These are phyloP conservation scores for Penicillium sp. DNA, from an alignment of 2,329 filamentous ascomycete species.

Conservation along the genomic window DNA sequence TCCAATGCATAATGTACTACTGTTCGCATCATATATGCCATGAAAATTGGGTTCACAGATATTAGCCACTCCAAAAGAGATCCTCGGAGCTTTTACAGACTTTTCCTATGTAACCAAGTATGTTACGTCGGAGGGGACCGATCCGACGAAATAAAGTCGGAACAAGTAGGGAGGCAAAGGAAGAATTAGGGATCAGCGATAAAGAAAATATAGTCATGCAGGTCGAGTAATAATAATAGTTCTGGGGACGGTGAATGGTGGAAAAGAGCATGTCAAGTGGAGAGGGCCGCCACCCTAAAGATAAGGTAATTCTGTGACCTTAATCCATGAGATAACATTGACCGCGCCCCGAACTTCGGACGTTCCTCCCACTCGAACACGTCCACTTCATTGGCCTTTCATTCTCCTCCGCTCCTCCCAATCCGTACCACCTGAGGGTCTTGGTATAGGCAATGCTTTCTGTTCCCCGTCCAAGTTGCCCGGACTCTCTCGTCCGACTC, in stretches of 20 bases:
- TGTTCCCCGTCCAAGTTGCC: slow-evolving; percentile 11
- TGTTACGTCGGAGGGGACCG: slow-evolving; percentile 19
- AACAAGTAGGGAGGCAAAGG: slow-evolving; percentile 8
- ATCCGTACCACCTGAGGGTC: slow-evolving; percentile 15
- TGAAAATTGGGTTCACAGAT: too few relatives aligned
- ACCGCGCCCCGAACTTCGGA: slow-evolving; percentile 36
- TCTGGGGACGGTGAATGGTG: neutral
- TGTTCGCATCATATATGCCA: slow-evolving; percentile 10
- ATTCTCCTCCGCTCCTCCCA: slow-evolving; percentile 1
- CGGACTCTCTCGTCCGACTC: slow-evolving; percentile 34
- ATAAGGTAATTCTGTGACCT: slow-evolving; percentile 40
- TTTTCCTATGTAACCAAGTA: neutral
- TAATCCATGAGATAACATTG: slow-evolving; percentile 36
- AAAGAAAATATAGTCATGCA: slow-evolving; percentile 15
- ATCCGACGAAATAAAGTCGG: slow-evolving; percentile 27
- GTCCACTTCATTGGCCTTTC: slow-evolving; percentile 5
- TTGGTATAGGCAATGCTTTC: slow-evolving; percentile 10
- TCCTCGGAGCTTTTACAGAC: too few relatives aligned
- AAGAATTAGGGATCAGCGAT: slow-evolving; percentile 10
- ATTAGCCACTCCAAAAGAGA: too few relatives aligned
- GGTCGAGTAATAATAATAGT: slow-evolving; percentile 1
- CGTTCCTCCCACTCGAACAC: slow-evolving; percentile 21
- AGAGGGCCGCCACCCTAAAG: slow-evolving; percentile 23
- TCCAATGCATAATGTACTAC: neutral
- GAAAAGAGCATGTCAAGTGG: slow-evolving; percentile 10